phyloP scores from a whole-genome alignment of 257 asterid genomes.

The Handroanthus guayacan region DNA sequence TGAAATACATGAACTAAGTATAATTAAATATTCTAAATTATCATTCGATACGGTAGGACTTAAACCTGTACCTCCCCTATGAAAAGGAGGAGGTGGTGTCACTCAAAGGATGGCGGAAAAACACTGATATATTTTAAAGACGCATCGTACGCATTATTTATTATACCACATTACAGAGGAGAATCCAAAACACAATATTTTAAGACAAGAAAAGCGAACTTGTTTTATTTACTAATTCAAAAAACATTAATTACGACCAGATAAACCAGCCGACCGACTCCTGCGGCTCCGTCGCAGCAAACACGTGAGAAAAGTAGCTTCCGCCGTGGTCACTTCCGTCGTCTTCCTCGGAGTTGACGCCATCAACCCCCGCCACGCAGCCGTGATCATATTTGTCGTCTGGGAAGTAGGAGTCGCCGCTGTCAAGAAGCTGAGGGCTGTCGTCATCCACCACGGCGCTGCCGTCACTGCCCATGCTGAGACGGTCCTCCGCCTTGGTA shows the following conservation, averaged over 20 bases:
- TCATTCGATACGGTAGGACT: too few relatives aligned
- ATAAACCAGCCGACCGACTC: conserved; percentile 62
- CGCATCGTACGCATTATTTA: too few relatives aligned
- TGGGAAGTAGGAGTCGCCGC: conserved; percentile 43
- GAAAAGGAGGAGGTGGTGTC: too few relatives aligned
- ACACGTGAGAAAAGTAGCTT: conserved; percentile 39
- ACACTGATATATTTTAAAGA: too few relatives aligned
- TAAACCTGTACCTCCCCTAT: too few relatives aligned
- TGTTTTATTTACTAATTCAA: background rate
- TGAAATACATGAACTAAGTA: too few relatives aligned
- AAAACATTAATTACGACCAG: conserved; percentile 42
- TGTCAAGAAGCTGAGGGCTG: conserved; percentile 41
- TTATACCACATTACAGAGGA: background rate
- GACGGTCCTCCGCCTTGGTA: conserved; percentile 44
- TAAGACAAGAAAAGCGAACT: background rate
- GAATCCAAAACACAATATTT: conserved; percentile 2
- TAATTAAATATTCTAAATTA: too few relatives aligned
- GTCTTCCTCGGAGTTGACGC: conserved; percentile 35
- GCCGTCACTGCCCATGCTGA: conserved; percentile 42
- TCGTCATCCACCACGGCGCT: conserved; percentile 42
- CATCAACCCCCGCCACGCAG: conserved; percentile 24
- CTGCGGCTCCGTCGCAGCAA: conserved; percentile 48
- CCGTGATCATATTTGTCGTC: conserved; percentile 16
- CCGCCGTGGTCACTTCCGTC: conserved; percentile 33
- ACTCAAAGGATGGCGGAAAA: too few relatives aligned